Evolutionary conservation across 495 filamentous ascomycete species (phyloP), one percentile per base, ranked within the genome.

Genomic region (Massariosphaeria phaeospora): DNA sequence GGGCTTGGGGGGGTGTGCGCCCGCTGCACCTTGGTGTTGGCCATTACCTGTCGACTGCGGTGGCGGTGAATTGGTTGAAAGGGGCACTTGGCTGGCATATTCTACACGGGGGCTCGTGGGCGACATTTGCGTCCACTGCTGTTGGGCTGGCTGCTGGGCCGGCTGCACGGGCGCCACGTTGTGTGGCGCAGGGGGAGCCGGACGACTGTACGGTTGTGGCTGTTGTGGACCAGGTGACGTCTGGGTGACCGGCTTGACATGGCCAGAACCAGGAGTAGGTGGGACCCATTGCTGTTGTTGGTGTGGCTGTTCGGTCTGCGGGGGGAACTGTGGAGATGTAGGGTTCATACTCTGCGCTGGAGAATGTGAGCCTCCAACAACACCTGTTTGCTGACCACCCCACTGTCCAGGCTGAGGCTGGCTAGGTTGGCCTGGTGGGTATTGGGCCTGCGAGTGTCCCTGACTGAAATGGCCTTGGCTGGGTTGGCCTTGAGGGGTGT

Each of bases 381-480:
- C 45, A 21, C 54, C 54, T 1, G 36, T 57, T 35, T 57, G 55
- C 31, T 59, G 55, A 17, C 39, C 55, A n/a, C n/a, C n/a, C 11
- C 35, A 10, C 15, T 48, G 41, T 44, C 20, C 31, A 12, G 35
- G 36, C 31, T 48, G 52, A 7, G n/a, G 25, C 21, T n/a, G n/a
- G n/a, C n/a, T n/a, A n/a, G n/a, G n/a, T n/a, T 57, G 54, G 8
- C 31, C 43, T 49, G 29, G 24, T 33, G 7, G 24, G 33, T 20
- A 39, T 27, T 57, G 53, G 9, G 23, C 44, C 21, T 48, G 53
- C 10, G 2, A 3, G 23, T n/a, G n/a, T n/a, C n/a, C n/a, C n/a
- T n/a, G n/a, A n/a, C n/a, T n/a, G n/a, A n/a, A n/a, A n/a, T n/a
- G n/a, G n/a, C n/a, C n/a, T n/a, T n/a, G n/a, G n/a, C n/a, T n/a